Base-by-base conservation (phyloP, 1,284 basidiomycete genomes). In the Ustilago esculenta region DNA sequence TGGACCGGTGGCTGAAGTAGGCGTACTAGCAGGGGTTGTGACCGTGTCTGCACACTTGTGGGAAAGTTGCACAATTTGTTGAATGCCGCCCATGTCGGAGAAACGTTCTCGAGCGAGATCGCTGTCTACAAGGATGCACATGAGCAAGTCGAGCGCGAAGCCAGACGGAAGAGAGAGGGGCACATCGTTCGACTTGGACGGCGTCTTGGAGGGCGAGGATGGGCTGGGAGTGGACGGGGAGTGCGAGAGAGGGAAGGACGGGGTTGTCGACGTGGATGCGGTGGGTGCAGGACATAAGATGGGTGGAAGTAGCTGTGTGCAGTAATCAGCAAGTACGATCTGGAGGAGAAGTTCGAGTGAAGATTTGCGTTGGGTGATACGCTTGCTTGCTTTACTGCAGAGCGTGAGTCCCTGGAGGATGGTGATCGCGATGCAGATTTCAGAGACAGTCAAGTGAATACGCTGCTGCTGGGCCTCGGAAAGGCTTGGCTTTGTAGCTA, bases 111-210 rank as follows among this genome's bases (percentile, higher is more conserved):
- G 61, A 1, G 63, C 61, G 2, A 39, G 14, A 2, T 37, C 17
- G 33, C 50, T 61, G 50, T 71, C 63, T 32, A 66, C 68, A 12
- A 71, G 55, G 25, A 71, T 41, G 37, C 68, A 71, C 68, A 71
- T 71, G 44, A 71, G 54, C 34, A 66, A 51, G 29, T 66, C 61
- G 15, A 71, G 48, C 9, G 68, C 68, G 29, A 71, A 71, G 0
- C 63, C 58, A 1, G 68, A 71, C 0, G 68, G 68, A 7, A 66
- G 37, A 3, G 53, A 49, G 18, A 65, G 55, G 10, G 56, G 57
- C 2, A 53, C 48, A 14, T 66, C 63, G 15, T 41, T 29, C 3
- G 33, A 5, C 17, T 42, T 24, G 1, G 54, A 11, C 1, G 41
- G 8, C 1, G 35, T 2, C 34, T 43, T 45, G 18, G 46, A 42